These are phyloP conservation scores for Microdochium nivale DNA, from an alignment of 2,329 filamentous ascomycete genomes.

Conservation along the genomic window DNA sequence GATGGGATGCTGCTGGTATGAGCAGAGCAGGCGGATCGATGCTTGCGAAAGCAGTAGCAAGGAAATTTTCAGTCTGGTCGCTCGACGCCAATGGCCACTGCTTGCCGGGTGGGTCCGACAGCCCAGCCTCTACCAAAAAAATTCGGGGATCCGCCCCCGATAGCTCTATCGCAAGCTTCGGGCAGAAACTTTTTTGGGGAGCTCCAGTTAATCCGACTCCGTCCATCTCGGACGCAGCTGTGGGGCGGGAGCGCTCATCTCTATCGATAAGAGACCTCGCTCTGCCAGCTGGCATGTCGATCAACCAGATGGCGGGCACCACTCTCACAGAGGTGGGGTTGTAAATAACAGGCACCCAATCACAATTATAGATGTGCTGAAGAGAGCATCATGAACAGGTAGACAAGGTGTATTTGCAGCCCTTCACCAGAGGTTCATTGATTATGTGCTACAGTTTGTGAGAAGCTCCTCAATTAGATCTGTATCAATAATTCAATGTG, in stretches of 20 bases:
- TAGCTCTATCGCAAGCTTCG: neutral
- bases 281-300: neutral
- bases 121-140: conserved; percentile 2
- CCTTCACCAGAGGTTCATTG: no score
- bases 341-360: neutral
- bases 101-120: neutral
- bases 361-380: neutral
- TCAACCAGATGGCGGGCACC: neutral
- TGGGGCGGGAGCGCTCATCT: neutral
- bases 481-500: no score
- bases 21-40: neutral
- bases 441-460: no score
- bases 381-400: neutral
- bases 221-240: neutral
- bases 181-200: conserved; percentile 1
- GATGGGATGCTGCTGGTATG: neutral
- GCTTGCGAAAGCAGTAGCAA: neutral
- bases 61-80: neutral
- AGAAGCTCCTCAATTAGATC: no score
- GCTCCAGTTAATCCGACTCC: neutral
- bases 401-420: no score
- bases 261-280: neutral
- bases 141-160: neutral
- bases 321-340: neutral
- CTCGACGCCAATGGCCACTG: neutral